Evolutionary conservation across 1,284 basidiomycete species (phyloP).

Genomic region (Fistulinella cinereoalba): DNA sequence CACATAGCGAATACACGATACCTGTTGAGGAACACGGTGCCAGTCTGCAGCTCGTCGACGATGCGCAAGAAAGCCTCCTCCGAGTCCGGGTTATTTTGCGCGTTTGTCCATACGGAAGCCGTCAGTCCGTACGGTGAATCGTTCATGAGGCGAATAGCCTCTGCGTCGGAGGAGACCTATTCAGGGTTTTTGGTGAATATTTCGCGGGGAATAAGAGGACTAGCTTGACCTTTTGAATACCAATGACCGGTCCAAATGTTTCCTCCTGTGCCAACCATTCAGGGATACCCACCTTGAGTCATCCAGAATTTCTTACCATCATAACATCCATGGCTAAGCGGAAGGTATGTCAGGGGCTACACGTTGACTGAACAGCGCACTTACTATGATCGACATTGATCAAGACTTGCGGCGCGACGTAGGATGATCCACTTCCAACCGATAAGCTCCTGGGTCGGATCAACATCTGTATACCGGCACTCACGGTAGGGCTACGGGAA

Average conservation of each 20-base stretch:
- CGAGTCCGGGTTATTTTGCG: constrained; percentile 53
- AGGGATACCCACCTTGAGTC: neutral
- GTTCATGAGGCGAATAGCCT: constrained; percentile 90
- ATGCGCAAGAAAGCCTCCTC: constrained; percentile 69
- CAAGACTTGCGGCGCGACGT: constrained; percentile 87
- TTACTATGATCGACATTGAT: constrained; percentile 83
- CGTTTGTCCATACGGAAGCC: constrained; percentile 90
- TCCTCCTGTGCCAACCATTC: constrained; percentile 53
- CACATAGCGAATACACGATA: constrained; percentile 15
- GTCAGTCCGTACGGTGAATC: constrained; percentile 95
- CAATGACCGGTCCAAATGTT: constrained; percentile 88
- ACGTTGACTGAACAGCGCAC: constrained; percentile 27
- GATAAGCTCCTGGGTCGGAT: neutral
- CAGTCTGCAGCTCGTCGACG: constrained; percentile 75
- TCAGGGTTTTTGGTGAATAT: neutral
- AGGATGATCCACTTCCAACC: constrained; percentile 65
- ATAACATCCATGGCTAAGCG: constrained; percentile 86
- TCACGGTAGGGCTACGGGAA: constrained; percentile 67
- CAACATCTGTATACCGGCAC: constrained; percentile 16
- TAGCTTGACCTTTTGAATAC: constrained; percentile 76
- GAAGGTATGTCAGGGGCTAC: constrained; percentile 1
- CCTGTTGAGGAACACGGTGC: constrained; percentile 92
- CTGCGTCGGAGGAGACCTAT: constrained; percentile 76
- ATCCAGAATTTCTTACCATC: constrained; percentile 51
- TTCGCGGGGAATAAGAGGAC: neutral